These are phyloP conservation scores for Solanum appendiculatum DNA, from an alignment of 257 asterid species.

Conservation along the genomic window DNA sequence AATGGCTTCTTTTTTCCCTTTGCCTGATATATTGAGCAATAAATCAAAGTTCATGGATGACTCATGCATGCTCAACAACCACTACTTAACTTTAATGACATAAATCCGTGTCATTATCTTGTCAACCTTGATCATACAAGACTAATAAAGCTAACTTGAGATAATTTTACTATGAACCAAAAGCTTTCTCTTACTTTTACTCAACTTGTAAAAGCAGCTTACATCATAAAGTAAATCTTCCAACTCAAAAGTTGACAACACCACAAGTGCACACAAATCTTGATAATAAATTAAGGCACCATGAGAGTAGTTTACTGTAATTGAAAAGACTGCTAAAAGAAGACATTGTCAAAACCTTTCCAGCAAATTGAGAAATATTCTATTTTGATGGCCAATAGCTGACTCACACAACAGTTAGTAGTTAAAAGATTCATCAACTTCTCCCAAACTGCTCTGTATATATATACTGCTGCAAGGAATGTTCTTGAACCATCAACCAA, in stretches of 20 bases:
- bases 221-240: background rate
- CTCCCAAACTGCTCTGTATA: background rate
- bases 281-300: background rate
- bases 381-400: background rate
- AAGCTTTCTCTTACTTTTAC: background rate
- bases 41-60: background rate
- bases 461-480: slow-evolving; percentile 13
- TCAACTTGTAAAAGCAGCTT: background rate
- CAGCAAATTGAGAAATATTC: background rate
- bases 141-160: background rate
- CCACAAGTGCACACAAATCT: background rate
- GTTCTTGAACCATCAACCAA: background rate
- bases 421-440: background rate
- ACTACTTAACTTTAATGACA: background rate
- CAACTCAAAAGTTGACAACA: background rate
- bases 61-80: background rate
- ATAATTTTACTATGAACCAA: background rate
- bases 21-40: background rate
- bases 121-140: background rate
- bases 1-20: background rate
- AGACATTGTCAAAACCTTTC: background rate
- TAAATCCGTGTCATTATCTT: background rate
- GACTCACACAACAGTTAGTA: background rate
- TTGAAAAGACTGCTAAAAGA: background rate
- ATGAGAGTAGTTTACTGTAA: background rate